Evolutionary conservation across 176 grass and related monocot species (phyloP), one percentile per base, ranked within the genome.

Genomic region (Puccinellia tenuiflora): DNA sequence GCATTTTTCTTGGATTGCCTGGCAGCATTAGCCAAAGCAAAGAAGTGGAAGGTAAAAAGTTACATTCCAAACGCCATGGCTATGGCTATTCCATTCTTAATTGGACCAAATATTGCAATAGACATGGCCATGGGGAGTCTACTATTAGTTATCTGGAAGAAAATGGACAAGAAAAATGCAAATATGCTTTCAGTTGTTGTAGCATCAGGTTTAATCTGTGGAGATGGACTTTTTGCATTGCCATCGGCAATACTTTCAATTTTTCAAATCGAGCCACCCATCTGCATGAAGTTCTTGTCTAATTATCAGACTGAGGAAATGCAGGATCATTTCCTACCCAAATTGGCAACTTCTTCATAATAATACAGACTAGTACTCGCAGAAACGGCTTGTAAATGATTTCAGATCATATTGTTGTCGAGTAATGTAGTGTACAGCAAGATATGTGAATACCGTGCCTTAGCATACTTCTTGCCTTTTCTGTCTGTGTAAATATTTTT

Each of bases 221-320:
- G 88, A 34, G 88, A 90, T 7, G 88, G 83, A 0, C 33, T 90
- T 25, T 90, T 84, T 84, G 53, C 55, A 21, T 46, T 82, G 79
- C 79, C 88, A 2, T 78, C 73, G 12, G 59, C 79, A 57, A 1
- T 90, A 6, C 83, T 82, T 33, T 3, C 73, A 26, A 82, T 82
- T 33, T 72, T 86, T 26, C 17, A 66, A 72, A 66, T 90, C 5
- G 5, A 89, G 59, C 87, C 82, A 2, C 87, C 82, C 0, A 76
- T 88, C 13, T 85, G 87, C 50, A 80, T 88, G 87, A 88, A 88
- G 68, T 85, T 81, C 82, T 71, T 89, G 12, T 85, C 64, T 34
- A 73, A 3, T 22, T 55, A 66, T 39, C 73, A 78, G 73, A 78
- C 1, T 9, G 15, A 86, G 52, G 18, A 77, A 60, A 33, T 86